Evolutionary conservation across 2,329 filamentous ascomycete species (phyloP).

Genomic region (Colletotrichum euphorbiae): DNA sequence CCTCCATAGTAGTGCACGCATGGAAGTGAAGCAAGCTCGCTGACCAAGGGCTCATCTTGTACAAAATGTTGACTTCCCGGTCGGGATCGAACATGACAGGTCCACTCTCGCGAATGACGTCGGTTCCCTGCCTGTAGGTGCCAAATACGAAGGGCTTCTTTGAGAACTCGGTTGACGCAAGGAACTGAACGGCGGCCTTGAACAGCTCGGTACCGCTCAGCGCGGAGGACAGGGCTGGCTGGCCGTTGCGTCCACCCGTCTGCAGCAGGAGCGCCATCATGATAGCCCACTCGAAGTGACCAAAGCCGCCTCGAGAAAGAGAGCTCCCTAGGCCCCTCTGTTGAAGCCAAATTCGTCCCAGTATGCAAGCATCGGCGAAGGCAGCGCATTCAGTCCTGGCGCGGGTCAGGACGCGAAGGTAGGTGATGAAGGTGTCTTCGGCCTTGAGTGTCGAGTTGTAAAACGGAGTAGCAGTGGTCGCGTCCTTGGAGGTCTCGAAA

Average conservation of each 20-base stretch:
- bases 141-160: constrained; percentile 71
- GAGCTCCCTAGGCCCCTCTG: constrained; percentile 83
- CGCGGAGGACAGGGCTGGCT: constrained; percentile 78
- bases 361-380: constrained; percentile 85
- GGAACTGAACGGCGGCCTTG: constrained; percentile 91
- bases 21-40: constrained; percentile 79
- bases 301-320: constrained; percentile 85
- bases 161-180: constrained; percentile 78
- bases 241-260: constrained; percentile 78
- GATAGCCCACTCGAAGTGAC: constrained; percentile 90
- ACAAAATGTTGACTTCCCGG: constrained; percentile 83
- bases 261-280: constrained; percentile 84
- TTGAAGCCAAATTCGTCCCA: constrained; percentile 89
- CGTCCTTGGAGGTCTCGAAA: constrained; percentile 56
- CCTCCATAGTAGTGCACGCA: constrained; percentile 77
- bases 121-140: constrained; percentile 57
- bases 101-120: constrained; percentile 55
- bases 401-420: constrained; percentile 80
- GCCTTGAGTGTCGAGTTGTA: constrained; percentile 90
- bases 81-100: constrained; percentile 84
- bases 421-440: constrained; percentile 78
- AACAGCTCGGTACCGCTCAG: constrained; percentile 95
- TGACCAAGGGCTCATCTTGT: constrained; percentile 91
- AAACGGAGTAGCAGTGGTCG: constrained; percentile 73
- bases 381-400: constrained; percentile 75